Conservation (phyloP, 108 stramenopile genomes). For the Fragilariopsis cylindrus region DNA sequence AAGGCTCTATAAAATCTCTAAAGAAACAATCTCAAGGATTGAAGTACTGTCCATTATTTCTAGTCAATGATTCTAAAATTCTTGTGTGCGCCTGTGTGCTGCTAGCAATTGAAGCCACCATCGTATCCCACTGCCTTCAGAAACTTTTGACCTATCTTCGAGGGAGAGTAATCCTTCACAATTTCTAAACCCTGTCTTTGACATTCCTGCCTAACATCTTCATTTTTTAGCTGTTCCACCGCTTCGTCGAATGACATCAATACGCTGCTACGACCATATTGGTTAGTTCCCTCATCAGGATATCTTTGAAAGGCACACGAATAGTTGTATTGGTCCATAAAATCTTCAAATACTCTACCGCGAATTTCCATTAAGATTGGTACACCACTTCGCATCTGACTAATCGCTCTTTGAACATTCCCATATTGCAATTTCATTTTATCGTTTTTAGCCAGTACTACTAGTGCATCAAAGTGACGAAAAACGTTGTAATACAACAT, state of each 20-base stretch:
- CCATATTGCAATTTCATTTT: slow-evolving; percentile 16
- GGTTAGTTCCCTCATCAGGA: background rate
- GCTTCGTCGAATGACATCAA: slow-evolving; percentile 22
- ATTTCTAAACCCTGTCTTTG: slow-evolving; percentile 23
- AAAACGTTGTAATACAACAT: slow-evolving; percentile 21
- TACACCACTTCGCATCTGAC: slow-evolving; percentile 29
- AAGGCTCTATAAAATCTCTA: too few relatives aligned
- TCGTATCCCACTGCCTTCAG: slow-evolving; percentile 17
- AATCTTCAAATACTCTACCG: slow-evolving; percentile 23
- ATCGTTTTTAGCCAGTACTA: slow-evolving; percentile 13
- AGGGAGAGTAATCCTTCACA: slow-evolving; percentile 21
- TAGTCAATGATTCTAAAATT: too few relatives aligned
- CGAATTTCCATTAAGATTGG: slow-evolving; percentile 23
- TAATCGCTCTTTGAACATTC: slow-evolving; percentile 23
- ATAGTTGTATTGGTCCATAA: slow-evolving; percentile 28
- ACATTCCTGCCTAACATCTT: slow-evolving; percentile 7
- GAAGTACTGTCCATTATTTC: too few relatives aligned
- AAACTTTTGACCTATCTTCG: slow-evolving; percentile 10
- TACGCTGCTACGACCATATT: background rate
- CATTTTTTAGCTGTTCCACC: slow-evolving; percentile 8
- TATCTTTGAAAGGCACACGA: slow-evolving; percentile 20
- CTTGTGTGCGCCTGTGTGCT: too few relatives aligned
- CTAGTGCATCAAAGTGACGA: slow-evolving; percentile 16
- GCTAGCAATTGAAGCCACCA: slow-evolving; percentile 14
- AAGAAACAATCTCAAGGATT: too few relatives aligned